Evolutionary conservation across 2,329 filamentous ascomycete species (phyloP).

Genomic region (Penicillium sp.): DNA sequence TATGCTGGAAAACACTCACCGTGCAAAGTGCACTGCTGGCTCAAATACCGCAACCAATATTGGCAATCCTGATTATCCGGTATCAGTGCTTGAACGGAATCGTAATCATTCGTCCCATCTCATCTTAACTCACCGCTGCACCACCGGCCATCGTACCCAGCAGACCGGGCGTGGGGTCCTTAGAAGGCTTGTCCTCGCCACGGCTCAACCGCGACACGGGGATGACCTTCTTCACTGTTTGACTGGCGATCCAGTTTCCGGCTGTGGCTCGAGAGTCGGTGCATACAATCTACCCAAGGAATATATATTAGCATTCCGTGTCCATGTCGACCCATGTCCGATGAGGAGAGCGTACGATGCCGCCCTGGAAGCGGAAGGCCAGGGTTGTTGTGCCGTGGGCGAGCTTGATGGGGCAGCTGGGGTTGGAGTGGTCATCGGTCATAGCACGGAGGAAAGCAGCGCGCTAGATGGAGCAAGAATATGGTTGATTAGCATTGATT

Average conservation of each 20-base stretch:
- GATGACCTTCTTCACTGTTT: conserved; percentile 99
- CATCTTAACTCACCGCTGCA: conserved; percentile 62
- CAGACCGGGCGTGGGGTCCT: conserved; percentile 48
- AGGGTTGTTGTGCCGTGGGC: conserved; percentile 98
- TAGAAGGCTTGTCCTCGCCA: conserved; percentile 34
- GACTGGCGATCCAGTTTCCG: conserved; percentile 98
- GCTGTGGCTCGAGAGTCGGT: conserved; percentile 96
- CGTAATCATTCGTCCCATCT: not conserved
- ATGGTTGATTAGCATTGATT: conserved; percentile 4
- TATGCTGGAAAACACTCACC: conserved; percentile 38
- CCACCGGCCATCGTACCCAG: conserved; percentile 97
- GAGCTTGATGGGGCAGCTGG: conserved; percentile 97
- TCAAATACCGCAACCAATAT: conserved; percentile 98
- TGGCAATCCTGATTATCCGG: conserved; percentile 69
- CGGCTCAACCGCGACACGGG: conserved; percentile 39
- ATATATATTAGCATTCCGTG: not conserved
- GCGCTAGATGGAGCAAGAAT: conserved; percentile 51
- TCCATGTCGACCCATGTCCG: not conserved
- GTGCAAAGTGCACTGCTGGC: conserved; percentile 98
- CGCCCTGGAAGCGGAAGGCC: conserved; percentile 95
- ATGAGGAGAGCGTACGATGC: conserved; percentile 54
- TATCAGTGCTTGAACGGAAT: conserved; percentile 13
- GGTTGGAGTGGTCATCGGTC: conserved; percentile 96
- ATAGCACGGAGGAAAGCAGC: conserved; percentile 92
- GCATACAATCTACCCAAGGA: conserved; percentile 64